These are phyloP conservation scores for Epichloe hybrida DNA, from an alignment of 2,329 filamentous ascomycete genomes.

Conservation along the genomic window DNA sequence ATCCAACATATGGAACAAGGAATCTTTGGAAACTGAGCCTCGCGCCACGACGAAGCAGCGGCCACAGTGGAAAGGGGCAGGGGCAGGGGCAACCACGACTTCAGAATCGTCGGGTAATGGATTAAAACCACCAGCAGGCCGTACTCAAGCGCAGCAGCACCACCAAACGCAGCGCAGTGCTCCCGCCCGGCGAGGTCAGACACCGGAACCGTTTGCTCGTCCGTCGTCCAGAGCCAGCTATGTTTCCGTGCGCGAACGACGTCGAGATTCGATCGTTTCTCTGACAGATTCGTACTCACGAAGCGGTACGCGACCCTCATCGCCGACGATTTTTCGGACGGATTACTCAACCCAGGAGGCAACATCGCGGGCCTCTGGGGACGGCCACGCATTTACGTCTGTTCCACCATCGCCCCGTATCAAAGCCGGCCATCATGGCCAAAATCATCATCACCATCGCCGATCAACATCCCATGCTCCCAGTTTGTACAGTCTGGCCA, in stretches of 20 bases:
- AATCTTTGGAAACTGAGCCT: conserved; percentile 18
- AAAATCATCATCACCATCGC: conserved; percentile 8
- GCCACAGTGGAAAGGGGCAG: conserved; percentile 13
- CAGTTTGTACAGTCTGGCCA: conserved; percentile 48
- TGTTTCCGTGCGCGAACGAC: conserved; percentile 36
- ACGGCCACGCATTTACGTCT: conserved; percentile 7
- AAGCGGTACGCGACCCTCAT: conserved; percentile 29
- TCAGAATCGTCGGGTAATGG: not conserved
- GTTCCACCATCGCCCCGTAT: conserved; percentile 11
- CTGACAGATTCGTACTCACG: conserved; percentile 42
- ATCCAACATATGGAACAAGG: conserved; percentile 35
- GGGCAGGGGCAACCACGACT: not conserved
- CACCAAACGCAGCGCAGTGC: conserved; percentile 1
- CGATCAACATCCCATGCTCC: conserved; percentile 23
- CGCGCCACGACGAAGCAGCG: conserved; percentile 10
- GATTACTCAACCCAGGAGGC: conserved; percentile 14
- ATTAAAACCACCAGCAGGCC: conserved; percentile 4
- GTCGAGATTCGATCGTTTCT: conserved; percentile 41
- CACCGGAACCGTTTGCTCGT: conserved; percentile 19
- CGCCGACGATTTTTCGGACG: conserved; percentile 23
- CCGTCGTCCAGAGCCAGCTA: conserved; percentile 34
- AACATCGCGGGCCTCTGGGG: conserved; percentile 8
- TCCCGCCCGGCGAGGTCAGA: conserved; percentile 6
- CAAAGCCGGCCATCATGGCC: conserved; percentile 1
- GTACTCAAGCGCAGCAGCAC: conserved; percentile 4